Percentiles rank a stretch among this genome's conserved stretches.
phyloP scores from a whole-genome alignment of 495 filamentous ascomycete species.

The Cryomyces minteri region DNA sequence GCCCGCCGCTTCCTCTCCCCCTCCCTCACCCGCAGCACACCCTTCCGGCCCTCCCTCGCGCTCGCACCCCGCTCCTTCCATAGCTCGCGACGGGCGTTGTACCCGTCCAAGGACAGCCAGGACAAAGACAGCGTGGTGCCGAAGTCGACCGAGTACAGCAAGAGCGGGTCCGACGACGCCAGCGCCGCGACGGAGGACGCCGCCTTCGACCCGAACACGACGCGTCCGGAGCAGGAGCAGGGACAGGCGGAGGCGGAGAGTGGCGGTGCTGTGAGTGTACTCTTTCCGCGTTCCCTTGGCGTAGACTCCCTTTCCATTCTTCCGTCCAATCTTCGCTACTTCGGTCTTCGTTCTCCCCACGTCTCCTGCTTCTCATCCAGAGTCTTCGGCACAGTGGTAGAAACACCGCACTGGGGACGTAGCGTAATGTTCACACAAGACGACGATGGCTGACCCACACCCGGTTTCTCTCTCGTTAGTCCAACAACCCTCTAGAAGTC shows the following conservation, averaged over 20 bases:
- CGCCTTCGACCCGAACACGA: conserved; percentile 41
- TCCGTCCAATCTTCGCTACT: background rate
- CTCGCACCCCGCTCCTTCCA: background rate
- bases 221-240: conserved; percentile 35
- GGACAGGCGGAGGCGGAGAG: conserved; percentile 16
- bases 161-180: conserved; percentile 37
- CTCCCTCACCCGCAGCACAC: background rate
- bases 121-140: conserved; percentile 37
- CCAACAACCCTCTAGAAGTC: conserved; percentile 34
- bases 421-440: background rate
- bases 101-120: conserved; percentile 22
- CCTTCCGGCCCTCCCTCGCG: background rate
- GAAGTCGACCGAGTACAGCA: conserved; percentile 34
- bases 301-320: background rate
- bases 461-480: background rate
- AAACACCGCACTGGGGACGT: background rate
- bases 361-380: background rate
- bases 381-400: background rate
- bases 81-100: background rate
- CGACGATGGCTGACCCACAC: background rate
- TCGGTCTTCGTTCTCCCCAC: background rate
- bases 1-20: background rate
- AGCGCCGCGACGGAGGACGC: conserved; percentile 24
- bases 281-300: background rate
- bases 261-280: conserved; percentile 7